phyloP scores from a whole-genome alignment of 2,329 filamentous ascomycete genomes.

The Cylindrodendrum hubeiense region DNA sequence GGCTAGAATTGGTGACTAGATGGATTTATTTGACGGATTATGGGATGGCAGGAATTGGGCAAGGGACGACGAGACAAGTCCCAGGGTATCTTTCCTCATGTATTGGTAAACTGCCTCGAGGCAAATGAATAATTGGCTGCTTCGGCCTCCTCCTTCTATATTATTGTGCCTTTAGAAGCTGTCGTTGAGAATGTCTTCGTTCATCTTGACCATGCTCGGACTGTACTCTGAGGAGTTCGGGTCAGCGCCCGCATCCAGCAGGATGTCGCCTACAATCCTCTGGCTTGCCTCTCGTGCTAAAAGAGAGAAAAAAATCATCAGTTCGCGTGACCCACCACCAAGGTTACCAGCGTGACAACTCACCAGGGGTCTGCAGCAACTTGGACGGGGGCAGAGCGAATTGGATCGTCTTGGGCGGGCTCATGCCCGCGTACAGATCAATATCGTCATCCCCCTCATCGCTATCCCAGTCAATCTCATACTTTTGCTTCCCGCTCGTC shows the following conservation, averaged over 20 bases:
- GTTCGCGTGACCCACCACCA: neutral
- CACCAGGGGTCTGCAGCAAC: conserved; percentile 83
- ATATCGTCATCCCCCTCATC: conserved; percentile 77
- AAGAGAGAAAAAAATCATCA: conserved; percentile 9
- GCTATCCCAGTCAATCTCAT: conserved; percentile 80
- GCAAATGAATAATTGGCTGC: neutral
- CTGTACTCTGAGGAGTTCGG: conserved; percentile 69
- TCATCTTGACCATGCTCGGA: conserved; percentile 75
- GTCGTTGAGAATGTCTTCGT: conserved; percentile 71
- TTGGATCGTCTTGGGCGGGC: conserved; percentile 93
- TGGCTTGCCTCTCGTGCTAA: conserved; percentile 83
- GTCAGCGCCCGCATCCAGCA: conserved; percentile 79
- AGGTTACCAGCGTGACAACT: conserved; percentile 40
- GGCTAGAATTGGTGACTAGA: neutral
- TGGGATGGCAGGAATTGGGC: neutral
- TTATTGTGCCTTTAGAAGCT: conserved; percentile 62
- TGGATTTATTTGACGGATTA: neutral
- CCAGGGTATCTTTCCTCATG: conserved; percentile 14
- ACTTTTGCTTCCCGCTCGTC: conserved; percentile 50
- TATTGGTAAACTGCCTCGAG: conserved; percentile 10
- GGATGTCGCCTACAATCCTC: conserved; percentile 83
- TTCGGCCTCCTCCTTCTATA: neutral
- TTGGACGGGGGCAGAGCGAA: conserved; percentile 84
- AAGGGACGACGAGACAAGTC: neutral
- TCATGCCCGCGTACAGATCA: conserved; percentile 77